phyloP scores from a whole-genome alignment of 768 basidiomycete species.

The Pleurotus tuber-regium region DNA sequence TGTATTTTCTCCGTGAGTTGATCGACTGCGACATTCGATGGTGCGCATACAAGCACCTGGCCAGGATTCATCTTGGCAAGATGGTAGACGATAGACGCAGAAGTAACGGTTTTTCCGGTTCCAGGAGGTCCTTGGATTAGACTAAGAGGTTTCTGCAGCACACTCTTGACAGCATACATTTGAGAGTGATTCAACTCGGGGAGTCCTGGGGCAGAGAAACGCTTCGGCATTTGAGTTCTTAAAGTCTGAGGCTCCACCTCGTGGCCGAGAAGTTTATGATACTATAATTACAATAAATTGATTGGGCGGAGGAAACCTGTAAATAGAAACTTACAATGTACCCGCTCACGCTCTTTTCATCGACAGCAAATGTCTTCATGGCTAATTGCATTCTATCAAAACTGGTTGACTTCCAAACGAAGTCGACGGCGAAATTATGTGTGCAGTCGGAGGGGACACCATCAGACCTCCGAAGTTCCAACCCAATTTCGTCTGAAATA shows the following conservation, averaged over 20 bases:
- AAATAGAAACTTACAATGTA: constrained; percentile 75
- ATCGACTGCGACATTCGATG: constrained; percentile 98
- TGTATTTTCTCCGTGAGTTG: constrained; percentile 99
- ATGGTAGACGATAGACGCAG: constrained; percentile 97
- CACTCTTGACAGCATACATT: constrained; percentile 99
- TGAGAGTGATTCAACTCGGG: constrained; percentile 99
- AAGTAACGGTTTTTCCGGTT: constrained; percentile 98
- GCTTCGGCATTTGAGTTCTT: constrained; percentile 92
- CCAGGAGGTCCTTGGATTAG: constrained; percentile 99
- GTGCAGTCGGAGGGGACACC: constrained; percentile 93
- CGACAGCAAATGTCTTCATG: constrained; percentile 99
- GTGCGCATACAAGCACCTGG: constrained; percentile 97
- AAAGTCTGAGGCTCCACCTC: constrained; percentile 94
- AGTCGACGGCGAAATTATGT: constrained; percentile 96
- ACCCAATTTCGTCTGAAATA: constrained; percentile 95
- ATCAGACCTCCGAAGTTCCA: constrained; percentile 88
- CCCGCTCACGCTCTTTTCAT: constrained; percentile 98
- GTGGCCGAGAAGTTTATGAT: constrained; percentile 97
- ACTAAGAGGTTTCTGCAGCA: constrained; percentile 95
- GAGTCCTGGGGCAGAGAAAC: constrained; percentile 94
- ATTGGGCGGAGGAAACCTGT: background rate
- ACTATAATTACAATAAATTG: constrained; percentile 43
- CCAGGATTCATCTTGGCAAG: constrained; percentile 99
- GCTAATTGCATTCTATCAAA: constrained; percentile 99
- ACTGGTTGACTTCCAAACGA: constrained; percentile 99